Evolutionary conservation across 1,284 basidiomycete species (phyloP), one percentile per base, ranked within the genome.

Genomic region (Porodaedalea pini): DNA sequence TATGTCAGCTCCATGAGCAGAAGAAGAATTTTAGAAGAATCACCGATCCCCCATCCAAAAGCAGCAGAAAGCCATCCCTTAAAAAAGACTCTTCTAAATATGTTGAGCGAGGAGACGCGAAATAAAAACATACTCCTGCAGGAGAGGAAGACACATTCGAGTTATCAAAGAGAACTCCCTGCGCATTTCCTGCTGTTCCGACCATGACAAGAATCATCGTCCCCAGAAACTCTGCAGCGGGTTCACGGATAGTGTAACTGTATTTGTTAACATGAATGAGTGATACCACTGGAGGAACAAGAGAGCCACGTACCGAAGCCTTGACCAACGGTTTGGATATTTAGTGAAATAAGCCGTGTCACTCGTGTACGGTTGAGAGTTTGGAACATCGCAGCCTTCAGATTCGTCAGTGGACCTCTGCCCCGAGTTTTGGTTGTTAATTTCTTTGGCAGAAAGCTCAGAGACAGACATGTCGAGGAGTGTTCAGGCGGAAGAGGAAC

Each of bases 41-140:
- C 72, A 69, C 87, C 86, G 52, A 80, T 70, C 17, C 78, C 88
- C 87, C 86, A 90, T 50, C 85, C 86, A 41, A 88, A 70, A 61
- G 73, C 77, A 44, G 86, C 71, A 4, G 86, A 83, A 13, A 84
- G 67, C 63, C 75, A 87, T n/a, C n/a, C n/a, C n/a, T n/a, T n/a
- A n/a, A n/a, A n/a, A 64, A 53, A 15, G 44, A n/a, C 17, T 36
- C 34, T n/a, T n/a, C n/a, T n/a, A n/a, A n/a, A n/a, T n/a, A n/a
- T n/a, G n/a, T n/a, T n/a, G 31, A 43, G 17, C 29, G 13, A 45
- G 45, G 17, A 27, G n/a, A 27, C 36, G 34, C n/a, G 10, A 37
- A 45, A 19, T 39, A 45, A 43, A 43, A 53, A 78, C 86, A 68
- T 68, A 88, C 86, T 60, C 87, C 88, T 69, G 78, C 81, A 6